Base-by-base conservation (phyloP, 768 basidiomycete genomes). In the Pholiota microspora region DNA sequence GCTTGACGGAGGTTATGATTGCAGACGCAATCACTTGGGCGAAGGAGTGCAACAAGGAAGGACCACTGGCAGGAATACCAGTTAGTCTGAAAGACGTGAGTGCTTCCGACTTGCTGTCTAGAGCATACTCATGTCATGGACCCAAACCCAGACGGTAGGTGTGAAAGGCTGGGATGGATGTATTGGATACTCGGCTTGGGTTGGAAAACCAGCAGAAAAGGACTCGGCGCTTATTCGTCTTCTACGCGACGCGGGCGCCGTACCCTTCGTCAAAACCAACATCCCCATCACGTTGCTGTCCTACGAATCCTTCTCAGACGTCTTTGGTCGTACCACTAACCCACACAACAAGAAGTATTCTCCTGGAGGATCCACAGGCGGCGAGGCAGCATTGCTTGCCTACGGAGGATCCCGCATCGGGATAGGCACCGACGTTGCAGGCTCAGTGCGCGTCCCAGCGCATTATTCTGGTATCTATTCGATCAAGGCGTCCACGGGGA, bases 251-350 rank as follows among this genome's bases (percentile, higher is more conserved):
- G 84, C 85, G 1, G 86, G 86, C 29, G 86, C 86, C 0, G 71
- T 88, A 29, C 80, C 84, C 12, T 85, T 78, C 56, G 82, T 82
- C 56, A 88, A 88, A 67, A 88, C 86, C n/a, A 83, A 82, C 44
- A 66, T 83, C 6, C 85, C 84, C 0, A 73, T 76, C 46, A 84
- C 80, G 0, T 76, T 85, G 29, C 71, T 85, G 46, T 80, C 81
- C n/a, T 79, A 81, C 47, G 84, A 84, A 59, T 77, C 81, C 3
- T 55, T 67, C 18, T 83, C 82, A 29, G 80, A 84, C 57, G 69
- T 85, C 0, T 88, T 83, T 60, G 85, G 85, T 1, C 68, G 69
- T 49, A 80, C 84, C 0, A 77, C 73, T 25, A 89, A 88, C 61
- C 86, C 86, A 0, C 78, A 85, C 66, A 83, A 83, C 49, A 62